phyloP scores from a whole-genome alignment of 106 monocot species.

The Gastrodia elata region DNA sequence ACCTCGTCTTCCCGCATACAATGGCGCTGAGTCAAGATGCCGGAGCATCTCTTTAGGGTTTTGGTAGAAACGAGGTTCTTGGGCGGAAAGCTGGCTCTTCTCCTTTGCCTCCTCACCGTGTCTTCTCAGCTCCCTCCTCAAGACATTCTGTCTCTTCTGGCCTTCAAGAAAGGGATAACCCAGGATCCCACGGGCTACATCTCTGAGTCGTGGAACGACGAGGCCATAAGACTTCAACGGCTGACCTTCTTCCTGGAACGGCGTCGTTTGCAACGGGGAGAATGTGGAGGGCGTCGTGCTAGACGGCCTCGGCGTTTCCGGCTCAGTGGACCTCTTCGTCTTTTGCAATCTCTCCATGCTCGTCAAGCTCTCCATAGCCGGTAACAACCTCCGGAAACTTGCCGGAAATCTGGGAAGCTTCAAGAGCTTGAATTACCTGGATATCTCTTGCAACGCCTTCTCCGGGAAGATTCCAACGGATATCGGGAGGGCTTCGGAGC shows the following conservation, averaged over 20 bases:
- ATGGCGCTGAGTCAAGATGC: no score
- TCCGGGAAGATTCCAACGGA: slow-evolving; percentile 44
- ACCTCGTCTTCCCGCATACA: no score
- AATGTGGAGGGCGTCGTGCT: slow-evolving; percentile 67
- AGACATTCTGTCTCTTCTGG: slow-evolving; percentile 70
- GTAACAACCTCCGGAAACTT: slow-evolving; percentile 56
- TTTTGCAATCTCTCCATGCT: slow-evolving; percentile 61
- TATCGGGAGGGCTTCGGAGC: slow-evolving; percentile 48
- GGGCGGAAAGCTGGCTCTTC: slow-evolving; percentile 15
- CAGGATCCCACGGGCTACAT: slow-evolving; percentile 83
- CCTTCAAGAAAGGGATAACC: slow-evolving; percentile 80
- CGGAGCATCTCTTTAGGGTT: neutral
- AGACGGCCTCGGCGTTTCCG: slow-evolving; percentile 48
- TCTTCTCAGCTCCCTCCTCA: slow-evolving; percentile 68
- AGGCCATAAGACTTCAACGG: slow-evolving; percentile 90
- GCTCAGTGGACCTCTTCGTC: slow-evolving; percentile 34
- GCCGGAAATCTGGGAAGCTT: slow-evolving; percentile 36
- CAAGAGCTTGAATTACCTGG: slow-evolving; percentile 55
- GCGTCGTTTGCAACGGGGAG: slow-evolving; percentile 68
- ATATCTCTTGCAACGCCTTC: slow-evolving; percentile 76
- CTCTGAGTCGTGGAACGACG: slow-evolving; percentile 82
- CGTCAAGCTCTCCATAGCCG: slow-evolving; percentile 62
- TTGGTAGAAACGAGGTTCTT: slow-evolving; percentile 24
- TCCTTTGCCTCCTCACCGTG: slow-evolving; percentile 24
- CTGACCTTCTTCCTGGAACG: slow-evolving; percentile 95